Base-by-base conservation (phyloP, 768 basidiomycete species). In the Boletus reticulatus region DNA sequence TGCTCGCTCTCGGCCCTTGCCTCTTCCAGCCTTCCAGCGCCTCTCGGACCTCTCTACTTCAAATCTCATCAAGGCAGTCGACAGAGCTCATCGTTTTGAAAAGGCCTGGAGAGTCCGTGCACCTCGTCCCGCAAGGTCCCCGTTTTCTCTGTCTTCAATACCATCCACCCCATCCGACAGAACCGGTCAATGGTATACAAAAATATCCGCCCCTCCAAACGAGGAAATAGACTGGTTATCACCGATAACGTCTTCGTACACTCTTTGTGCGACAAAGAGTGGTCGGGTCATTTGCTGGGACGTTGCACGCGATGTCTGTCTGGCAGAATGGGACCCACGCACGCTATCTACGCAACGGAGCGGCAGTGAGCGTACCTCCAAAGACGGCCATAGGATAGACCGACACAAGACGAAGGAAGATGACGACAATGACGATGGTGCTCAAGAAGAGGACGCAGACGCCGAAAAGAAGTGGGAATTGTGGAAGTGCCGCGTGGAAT, bases 231-330 rank as follows among this genome's bases (percentile, higher is more conserved):
- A 89, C 58, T 89, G 87, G 87, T 72, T 89, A 6, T 87, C 86
- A 3, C 86, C 88, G 17, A 88, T 89, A 61, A 88, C 87, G 2
- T 85, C 85, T 6, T 84, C 80, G 37, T 89, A 89, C 62, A 87
- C 82, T 4, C 80, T 89, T n/a, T 89, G 86, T 61, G 84, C 86
- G 1, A 89, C 88, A 0, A 88, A 88, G 72, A 84, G 80, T 47
- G 87, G 88, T 6, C 85, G 84, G 62, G 85, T 89, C 19, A 82
- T 89, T 16, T 89, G 87, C 60, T 89, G 88, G 88, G 86, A 89
- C 55, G 81, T 89, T 14, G 80, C 81, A 49, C 75, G 77, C 4
- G 83, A 88, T 48, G 64, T 68, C 16, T 83, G 81, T 56, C 75
- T 88, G 4, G 85, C 84, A 0, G 83, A 88, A 55, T 89, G 88